Base-by-base conservation (phyloP, 768 basidiomycete genomes). In the Lentinula aciculospora region DNA sequence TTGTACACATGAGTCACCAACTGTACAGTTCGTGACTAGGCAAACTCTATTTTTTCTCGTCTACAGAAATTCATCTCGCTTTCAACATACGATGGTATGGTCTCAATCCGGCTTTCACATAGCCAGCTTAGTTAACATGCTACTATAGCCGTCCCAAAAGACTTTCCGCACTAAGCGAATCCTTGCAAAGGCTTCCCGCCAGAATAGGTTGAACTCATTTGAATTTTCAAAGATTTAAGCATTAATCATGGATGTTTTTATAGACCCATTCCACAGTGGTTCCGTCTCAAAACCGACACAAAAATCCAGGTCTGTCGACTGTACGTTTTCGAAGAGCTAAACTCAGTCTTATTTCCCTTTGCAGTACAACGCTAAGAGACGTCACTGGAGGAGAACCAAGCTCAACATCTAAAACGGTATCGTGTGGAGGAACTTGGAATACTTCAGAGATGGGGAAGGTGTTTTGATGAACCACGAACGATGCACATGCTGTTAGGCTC, bases 331-430 rank as follows among this genome's bases (percentile, higher is more conserved):
- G 12, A 31, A n/a, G n/a, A 37, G 15, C 13, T 15, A 36, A 42
- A 31, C 21, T 46, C 31, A 23, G 28, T 36, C 15, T 28, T 46
- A 1, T 45, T 27, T 45, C 57, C 46, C 61, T 58, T 45, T 12
- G 60, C 63, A 93, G 88, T 93, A 94, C 72, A 94, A 94, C 75
- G 88, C 90, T 64, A 98, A 98, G 82, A 84, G 96, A 66, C 90
- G 96, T 73, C 96, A 99, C 82, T 99, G 96, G 96, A 84, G 96
- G 72, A 89, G 96, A 75, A 98, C 96, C 63, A 98, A 98, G 83
- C 85, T 98, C 79, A 95, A 95, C 83, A 88, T 97, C 75, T 96
- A 86, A 80, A 45, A 10, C 15, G 23, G 4, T 19, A 39, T 19
- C 23, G 50, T 53, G 9, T 31, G 25, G 17, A 28, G 31, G 32